Conservation (phyloP, 345 rosid species). For the Erodium maritimum region DNA sequence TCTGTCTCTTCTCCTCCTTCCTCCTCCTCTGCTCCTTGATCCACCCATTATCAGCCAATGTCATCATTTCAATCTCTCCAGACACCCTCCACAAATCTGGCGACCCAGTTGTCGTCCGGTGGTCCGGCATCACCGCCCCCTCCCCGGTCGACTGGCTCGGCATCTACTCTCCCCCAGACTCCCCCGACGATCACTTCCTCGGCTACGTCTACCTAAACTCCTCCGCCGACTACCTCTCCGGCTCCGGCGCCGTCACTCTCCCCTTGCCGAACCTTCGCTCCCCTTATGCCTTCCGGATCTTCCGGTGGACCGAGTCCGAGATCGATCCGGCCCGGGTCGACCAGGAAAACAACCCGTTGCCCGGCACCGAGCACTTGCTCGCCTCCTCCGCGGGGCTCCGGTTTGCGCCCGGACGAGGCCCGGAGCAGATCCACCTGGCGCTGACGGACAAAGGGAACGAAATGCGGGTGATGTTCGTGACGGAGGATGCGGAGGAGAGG, state of each 20-base stretch:
- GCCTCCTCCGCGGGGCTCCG: constrained; percentile 35
- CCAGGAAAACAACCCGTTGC: constrained; percentile 77
- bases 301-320: constrained; percentile 65
- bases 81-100: constrained; percentile 44
- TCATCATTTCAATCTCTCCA: constrained; percentile 36
- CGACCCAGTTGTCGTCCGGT: constrained; percentile 41
- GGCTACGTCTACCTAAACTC: constrained; percentile 68
- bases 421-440: constrained; percentile 77
- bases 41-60: constrained; percentile 10
- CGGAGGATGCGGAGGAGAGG: constrained; percentile 55
- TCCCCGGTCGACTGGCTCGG: constrained; percentile 84
- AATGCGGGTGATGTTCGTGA: constrained; percentile 82
- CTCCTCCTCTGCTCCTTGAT: constrained; percentile 10
- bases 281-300: constrained; percentile 80
- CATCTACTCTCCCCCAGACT: constrained; percentile 75
- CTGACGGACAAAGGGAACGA: constrained; percentile 46
- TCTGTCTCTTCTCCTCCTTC: constrained; percentile 16
- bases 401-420: constrained; percentile 30
- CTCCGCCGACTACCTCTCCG: constrained; percentile 46
- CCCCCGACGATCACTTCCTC: constrained; percentile 51
- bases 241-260: constrained; percentile 61
- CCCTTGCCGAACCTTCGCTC: constrained; percentile 67
- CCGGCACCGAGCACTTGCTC: constrained; percentile 47
- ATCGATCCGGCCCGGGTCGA: constrained; percentile 43
- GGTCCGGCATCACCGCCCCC: constrained; percentile 66